Evolutionary conservation across 805 yeast genomes (phyloP).

Genomic region (Grigorovia humatica): DNA sequence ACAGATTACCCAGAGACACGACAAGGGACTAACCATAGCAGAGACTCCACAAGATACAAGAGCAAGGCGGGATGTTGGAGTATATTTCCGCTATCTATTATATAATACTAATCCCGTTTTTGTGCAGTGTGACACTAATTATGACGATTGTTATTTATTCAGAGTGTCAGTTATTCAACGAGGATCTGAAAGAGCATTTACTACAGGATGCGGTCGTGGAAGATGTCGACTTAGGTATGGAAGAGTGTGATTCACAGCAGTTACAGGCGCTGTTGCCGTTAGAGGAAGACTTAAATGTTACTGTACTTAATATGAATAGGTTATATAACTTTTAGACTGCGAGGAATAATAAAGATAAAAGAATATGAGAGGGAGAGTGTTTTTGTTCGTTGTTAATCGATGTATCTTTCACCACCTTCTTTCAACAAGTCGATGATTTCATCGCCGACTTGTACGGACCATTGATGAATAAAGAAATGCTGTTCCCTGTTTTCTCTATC

Average conservation of each 20-base stretch:
- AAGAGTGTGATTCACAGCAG: not conserved
- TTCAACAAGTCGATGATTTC: constrained; percentile 38
- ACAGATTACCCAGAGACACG: too few species aligned
- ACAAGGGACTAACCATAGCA: too few species aligned
- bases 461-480: constrained; percentile 48
- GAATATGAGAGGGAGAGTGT: not conserved
- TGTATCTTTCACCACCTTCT: constrained; percentile 25
- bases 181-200: not conserved
- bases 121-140: not conserved
- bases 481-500: constrained; percentile 49
- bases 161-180: not conserved
- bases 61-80: not conserved
- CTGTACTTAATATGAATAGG: not conserved
- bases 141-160: not conserved
- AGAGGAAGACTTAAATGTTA: not conserved
- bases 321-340: not conserved
- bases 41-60: not conserved
- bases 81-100: not conserved
- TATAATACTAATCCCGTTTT: not conserved
- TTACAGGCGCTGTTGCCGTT: not conserved
- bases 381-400: not conserved
- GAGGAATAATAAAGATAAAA: too few species aligned
- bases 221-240: not conserved
- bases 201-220: not conserved
- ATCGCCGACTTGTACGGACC: constrained; percentile 48